Evolutionary conservation across 176 grass and related monocot species (phyloP).

Genomic region (Alopecurus myosuroides): DNA sequence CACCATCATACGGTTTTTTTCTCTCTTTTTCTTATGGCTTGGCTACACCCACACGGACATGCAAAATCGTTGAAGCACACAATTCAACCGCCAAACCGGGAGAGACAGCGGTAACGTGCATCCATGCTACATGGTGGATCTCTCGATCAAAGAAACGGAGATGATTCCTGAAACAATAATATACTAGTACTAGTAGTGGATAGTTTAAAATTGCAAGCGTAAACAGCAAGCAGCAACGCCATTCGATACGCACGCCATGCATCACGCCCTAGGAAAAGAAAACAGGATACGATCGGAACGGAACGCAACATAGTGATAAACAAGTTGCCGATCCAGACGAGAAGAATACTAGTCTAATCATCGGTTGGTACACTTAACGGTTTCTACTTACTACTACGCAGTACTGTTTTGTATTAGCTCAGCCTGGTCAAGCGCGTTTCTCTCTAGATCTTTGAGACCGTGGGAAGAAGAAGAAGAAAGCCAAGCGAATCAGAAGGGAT

Average conservation of each 20-base stretch:
- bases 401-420: not conserved
- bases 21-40: no score
- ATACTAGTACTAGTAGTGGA: not conserved
- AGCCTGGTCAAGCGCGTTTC: slow-evolving; percentile 9
- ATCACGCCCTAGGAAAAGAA: not conserved
- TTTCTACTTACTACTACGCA: not conserved
- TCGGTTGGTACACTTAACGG: slow-evolving; percentile 2
- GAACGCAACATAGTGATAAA: not conserved
- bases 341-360: not conserved
- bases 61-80: no score
- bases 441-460: not conserved
- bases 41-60: no score
- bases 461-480: not conserved
- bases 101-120: no score
- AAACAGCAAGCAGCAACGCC: not conserved
- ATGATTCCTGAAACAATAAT: not conserved
- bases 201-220: not conserved
- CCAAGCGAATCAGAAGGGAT: not conserved
- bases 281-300: not conserved
- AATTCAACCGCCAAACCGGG: no score
- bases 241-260: not conserved
- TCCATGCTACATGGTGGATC: not conserved
- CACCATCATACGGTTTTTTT: no score
- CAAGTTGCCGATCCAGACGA: not conserved
- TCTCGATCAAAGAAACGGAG: not conserved